Conservation (phyloP, 202 grass and related monocot genomes). For the Cymbopogon flexuosus region DNA sequence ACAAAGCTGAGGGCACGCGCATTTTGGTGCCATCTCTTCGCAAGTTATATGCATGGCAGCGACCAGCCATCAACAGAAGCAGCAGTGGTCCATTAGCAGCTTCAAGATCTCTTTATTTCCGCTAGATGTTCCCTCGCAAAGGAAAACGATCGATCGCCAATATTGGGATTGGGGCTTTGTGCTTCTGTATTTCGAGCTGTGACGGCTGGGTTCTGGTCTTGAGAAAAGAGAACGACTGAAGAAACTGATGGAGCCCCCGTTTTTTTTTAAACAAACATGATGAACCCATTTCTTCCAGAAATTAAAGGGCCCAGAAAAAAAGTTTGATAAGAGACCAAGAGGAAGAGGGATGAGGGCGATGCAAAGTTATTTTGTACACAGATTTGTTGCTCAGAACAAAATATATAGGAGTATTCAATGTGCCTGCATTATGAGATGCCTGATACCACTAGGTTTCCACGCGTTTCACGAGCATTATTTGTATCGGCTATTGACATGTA, state of each 20-base stretch:
- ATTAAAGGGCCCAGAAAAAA: neutral
- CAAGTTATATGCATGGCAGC: neutral
- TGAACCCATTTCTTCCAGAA: neutral
- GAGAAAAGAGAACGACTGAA: no score
- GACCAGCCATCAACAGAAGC: neutral
- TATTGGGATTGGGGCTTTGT: neutral
- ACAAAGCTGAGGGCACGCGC: neutral
- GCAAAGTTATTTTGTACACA: neutral
- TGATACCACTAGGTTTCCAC: conserved; percentile 13
- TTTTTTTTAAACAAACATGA: no score
- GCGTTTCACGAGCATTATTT: neutral
- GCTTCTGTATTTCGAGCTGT: neutral
- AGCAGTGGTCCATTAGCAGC: conserved; percentile 20
- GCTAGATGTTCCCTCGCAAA: no score
- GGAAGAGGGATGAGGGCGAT: neutral
- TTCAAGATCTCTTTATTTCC: neutral
- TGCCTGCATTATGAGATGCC: conserved; percentile 28
- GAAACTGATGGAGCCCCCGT: neutral
- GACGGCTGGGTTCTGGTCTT: no score
- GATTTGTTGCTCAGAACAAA: conserved; percentile 22
- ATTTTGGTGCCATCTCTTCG: conserved; percentile 12
- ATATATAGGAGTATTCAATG: neutral
- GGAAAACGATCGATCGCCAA: neutral
- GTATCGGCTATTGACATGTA: neutral
- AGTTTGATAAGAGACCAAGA: conserved; percentile 28